Conservation (phyloP, 495 filamentous ascomycete genomes). For the Evernia prunastri region DNA sequence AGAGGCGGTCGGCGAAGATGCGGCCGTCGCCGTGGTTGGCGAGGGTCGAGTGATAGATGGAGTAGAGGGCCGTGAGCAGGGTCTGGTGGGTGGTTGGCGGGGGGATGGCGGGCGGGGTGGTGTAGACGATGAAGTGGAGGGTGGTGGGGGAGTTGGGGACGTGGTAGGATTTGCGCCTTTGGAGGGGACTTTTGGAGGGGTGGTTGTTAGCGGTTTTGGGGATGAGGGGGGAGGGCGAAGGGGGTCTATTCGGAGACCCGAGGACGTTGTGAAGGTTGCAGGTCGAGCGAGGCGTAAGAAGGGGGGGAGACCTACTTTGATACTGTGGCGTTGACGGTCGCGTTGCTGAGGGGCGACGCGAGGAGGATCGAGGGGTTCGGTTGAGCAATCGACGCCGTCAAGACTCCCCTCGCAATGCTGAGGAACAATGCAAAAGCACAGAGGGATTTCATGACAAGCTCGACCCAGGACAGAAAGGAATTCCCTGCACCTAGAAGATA, state of each 20-base stretch:
- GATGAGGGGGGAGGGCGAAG: too few relatives aligned
- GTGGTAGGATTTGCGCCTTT: background rate
- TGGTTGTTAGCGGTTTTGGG: too few relatives aligned
- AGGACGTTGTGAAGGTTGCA: background rate
- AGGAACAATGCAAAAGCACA: background rate
- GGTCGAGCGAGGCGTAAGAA: background rate
- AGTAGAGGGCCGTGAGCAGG: background rate
- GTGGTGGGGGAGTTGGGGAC: slow-evolving; percentile 3
- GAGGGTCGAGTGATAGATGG: background rate
- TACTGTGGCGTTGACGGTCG: background rate
- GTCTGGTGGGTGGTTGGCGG: background rate
- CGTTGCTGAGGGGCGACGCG: background rate
- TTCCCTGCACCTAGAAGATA: background rate
- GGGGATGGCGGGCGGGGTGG: background rate
- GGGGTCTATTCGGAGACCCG: too few relatives aligned
- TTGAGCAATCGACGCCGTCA: background rate
- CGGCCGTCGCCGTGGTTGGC: background rate
- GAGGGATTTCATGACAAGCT: background rate
- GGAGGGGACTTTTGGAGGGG: background rate
- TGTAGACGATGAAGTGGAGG: slow-evolving; percentile 5
- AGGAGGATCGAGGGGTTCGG: background rate
- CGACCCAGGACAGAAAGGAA: background rate
- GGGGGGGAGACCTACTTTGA: slow-evolving; percentile 1
- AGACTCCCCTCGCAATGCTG: background rate
- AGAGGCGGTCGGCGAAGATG: background rate